Evolutionary conservation across 2,329 filamentous ascomycete genomes (phyloP).

Genomic region (Chaetomium globosum): DNA sequence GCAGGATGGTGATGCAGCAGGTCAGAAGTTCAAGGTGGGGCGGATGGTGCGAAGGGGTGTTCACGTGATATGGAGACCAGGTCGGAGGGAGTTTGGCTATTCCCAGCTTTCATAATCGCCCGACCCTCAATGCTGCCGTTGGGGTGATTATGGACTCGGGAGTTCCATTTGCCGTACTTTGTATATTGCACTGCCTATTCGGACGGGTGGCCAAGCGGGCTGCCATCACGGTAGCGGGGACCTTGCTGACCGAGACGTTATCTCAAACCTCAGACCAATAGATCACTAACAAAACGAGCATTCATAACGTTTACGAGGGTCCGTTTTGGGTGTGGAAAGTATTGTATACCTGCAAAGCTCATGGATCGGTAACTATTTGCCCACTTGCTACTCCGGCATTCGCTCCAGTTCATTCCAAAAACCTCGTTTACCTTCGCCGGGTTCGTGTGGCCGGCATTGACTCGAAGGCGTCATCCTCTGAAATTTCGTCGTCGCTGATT

Average conservation of each 20-base stretch:
- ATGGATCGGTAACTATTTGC: neutral
- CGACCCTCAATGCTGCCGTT: neutral
- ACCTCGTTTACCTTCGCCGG: constrained; percentile 24
- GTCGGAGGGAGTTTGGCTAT: too few relatives aligned
- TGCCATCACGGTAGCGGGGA: neutral
- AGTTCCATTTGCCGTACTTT: too few relatives aligned
- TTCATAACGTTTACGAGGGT: neutral
- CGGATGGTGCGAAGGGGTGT: neutral
- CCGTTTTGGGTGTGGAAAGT: neutral
- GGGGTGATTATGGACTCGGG: neutral
- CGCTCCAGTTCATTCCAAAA: neutral
- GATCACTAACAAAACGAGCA: neutral
- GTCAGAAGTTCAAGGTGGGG: neutral
- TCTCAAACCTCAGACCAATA: neutral
- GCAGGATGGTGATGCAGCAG: constrained; percentile 20
- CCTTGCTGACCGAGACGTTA: neutral
- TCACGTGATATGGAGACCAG: constrained; percentile 17
- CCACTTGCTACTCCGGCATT: neutral
- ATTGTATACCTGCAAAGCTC: neutral
- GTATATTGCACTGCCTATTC: neutral
- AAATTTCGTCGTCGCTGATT: constrained; percentile 68
- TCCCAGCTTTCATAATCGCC: neutral
- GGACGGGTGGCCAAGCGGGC: neutral
- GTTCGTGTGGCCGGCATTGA: constrained; percentile 48
- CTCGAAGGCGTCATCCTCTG: constrained; percentile 62